Evolutionary conservation across 208 protist species (phyloP).

Genomic region (Acanthamoeba castellanii): DNA sequence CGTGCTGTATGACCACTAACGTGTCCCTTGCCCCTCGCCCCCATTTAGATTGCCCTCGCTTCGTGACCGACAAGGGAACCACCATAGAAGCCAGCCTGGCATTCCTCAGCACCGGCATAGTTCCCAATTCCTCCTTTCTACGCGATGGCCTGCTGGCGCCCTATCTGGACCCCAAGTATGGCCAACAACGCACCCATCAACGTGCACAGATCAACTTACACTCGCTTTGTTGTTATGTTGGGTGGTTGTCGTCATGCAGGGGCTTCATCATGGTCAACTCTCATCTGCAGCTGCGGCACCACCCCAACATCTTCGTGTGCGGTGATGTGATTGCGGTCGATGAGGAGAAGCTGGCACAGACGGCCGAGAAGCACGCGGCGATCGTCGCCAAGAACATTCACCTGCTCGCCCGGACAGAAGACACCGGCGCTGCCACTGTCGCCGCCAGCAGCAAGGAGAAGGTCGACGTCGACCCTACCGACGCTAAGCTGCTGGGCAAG

Average conservation of each 20-base stretch:
- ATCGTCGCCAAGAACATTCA: constrained; percentile 78
- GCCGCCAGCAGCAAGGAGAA: not conserved
- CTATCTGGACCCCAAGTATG: not conserved
- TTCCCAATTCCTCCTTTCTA: constrained; percentile 76
- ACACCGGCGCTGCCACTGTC: not conserved
- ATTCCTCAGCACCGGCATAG: constrained; percentile 80
- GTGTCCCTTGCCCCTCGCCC: not conserved
- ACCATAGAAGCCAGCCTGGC: constrained; percentile 72
- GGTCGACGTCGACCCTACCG: not conserved
- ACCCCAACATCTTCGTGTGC: constrained; percentile 52
- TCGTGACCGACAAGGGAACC: constrained; percentile 80
- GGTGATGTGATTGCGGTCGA: constrained; percentile 78
- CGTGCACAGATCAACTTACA: not conserved
- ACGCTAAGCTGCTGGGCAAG: not conserved
- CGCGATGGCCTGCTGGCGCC: not conserved
- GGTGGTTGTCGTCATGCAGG: not conserved
- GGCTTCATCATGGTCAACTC: constrained; percentile 42
- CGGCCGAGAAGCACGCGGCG: constrained; percentile 70
- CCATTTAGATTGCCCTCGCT: not conserved
- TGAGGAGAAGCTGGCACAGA: constrained; percentile 83
- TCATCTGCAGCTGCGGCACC: constrained; percentile 42
- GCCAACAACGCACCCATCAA: not conserved
- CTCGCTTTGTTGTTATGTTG: not conserved
- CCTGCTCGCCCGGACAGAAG: constrained; percentile 13
- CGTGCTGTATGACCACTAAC: not conserved